Percentiles rank a stretch among this genome's conserved stretches.
phyloP scores from a whole-genome alignment of 495 filamentous ascomycete genomes.

The Trichoderma reesei region DNA sequence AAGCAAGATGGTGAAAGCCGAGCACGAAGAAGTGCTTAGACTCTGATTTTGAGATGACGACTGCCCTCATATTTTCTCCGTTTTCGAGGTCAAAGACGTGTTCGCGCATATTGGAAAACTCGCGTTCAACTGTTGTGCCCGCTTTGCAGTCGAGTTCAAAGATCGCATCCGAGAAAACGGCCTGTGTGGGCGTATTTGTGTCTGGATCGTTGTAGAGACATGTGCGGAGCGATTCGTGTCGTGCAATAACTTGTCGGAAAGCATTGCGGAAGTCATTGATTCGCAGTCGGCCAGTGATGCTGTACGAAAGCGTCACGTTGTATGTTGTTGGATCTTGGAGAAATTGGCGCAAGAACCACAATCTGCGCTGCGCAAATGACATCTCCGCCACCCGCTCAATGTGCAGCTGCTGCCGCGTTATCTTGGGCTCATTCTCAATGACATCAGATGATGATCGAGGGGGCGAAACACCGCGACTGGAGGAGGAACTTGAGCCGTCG shows the following conservation, averaged over 20 bases:
- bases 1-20: constrained; percentile 21
- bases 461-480: too few relatives aligned
- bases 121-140: background rate
- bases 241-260: constrained; percentile 18
- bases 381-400: constrained; percentile 12
- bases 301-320: constrained; percentile 23
- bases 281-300: constrained; percentile 21
- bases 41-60: constrained; percentile 13
- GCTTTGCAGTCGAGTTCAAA: background rate
- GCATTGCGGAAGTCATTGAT: constrained; percentile 23
- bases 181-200: constrained; percentile 9
- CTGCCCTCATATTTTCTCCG: constrained; percentile 15
- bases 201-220: constrained; percentile 13
- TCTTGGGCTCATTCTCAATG: background rate
- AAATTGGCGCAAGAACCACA: constrained; percentile 36
- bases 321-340: constrained; percentile 25
- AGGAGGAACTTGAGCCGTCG: too few relatives aligned
- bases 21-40: constrained; percentile 17
- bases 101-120: constrained; percentile 11
- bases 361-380: constrained; percentile 31
- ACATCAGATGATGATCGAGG: background rate
- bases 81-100: constrained; percentile 16
- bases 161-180: constrained; percentile 8
- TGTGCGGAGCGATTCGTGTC: constrained; percentile 39
- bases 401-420: too few relatives aligned